Base-by-base conservation (phyloP, 306 rosid species). In the Quillaja saponaria region DNA sequence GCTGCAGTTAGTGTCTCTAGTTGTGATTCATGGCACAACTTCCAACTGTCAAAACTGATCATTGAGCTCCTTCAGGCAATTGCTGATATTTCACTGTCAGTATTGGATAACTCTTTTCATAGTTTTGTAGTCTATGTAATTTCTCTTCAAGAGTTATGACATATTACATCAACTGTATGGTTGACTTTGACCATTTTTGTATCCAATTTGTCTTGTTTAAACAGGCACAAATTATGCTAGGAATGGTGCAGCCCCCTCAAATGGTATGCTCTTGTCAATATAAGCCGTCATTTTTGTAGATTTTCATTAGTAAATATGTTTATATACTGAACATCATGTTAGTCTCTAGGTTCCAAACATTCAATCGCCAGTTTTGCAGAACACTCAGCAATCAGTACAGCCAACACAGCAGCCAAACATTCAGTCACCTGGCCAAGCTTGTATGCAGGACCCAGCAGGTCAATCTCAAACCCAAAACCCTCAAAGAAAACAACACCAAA, bases 221-320 rank as follows among this genome's bases (percentile, higher is more conserved):
- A 48, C 75, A 94, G 99, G 99, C 96, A 15, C 99, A 94, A 62
- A 89, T 94, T 64, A 94, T 94, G 97, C 97, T 94, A 59, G 99
- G 97, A 67, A 94, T 94, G 99, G 96, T 89, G 72, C 90, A 87
- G 72, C 78, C 96, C 16, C 91, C 96, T 74, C 90, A 87, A 70
- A 73, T 10, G 88, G 96, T 82, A 76, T 72, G 74, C 14, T 65
- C 56, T 71, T 54, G 46, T 49, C 65, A 19, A 58, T 46, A 48
- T 58, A 33, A 46, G 15, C 11, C 53, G 15, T 66, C 34, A 12
- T 34, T 13, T 59, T 69, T 69, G 46, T 64, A 52, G 37, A 47
- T 45, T 68, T 63, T 58, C 38, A 10, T 58, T 6, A 20, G 59
- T 34, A 10, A 39, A 47, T 41, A 31, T 48, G 13, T 65, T 37